These are phyloP conservation scores for Bocquillonia castaneifolia DNA, from an alignment of 441 rosid genomes.

Conservation along the genomic window DNA sequence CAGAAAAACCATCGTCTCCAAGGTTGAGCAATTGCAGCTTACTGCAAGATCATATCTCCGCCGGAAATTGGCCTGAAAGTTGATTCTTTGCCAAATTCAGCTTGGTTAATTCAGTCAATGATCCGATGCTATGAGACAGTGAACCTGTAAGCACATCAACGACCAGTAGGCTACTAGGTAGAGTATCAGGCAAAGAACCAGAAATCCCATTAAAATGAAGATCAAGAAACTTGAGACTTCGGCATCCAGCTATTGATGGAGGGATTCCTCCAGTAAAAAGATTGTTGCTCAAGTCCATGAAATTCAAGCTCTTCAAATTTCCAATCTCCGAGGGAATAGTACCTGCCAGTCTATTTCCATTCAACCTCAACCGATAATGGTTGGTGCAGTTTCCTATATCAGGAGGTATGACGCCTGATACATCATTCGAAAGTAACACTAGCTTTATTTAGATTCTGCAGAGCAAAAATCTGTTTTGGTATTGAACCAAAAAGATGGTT, in stretches of 20 bases:
- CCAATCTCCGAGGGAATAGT: constrained; percentile 62
- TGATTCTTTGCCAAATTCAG: constrained; percentile 63
- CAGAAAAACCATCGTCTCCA: constrained; percentile 64
- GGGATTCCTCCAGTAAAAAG: constrained; percentile 66
- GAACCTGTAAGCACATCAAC: constrained; percentile 60
- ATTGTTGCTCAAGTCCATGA: constrained; percentile 71
- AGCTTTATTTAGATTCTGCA: constrained; percentile 76
- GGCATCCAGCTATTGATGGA: constrained; percentile 48
- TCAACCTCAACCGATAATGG: constrained; percentile 56
- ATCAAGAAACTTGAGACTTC: constrained; percentile 69
- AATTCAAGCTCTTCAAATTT: constrained; percentile 37
- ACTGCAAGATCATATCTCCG: constrained; percentile 61
- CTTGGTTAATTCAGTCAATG: constrained; percentile 64
- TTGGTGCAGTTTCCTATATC: constrained; percentile 53
- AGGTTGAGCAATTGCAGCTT: constrained; percentile 71
- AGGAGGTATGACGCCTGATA: constrained; percentile 66
- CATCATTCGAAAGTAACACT: constrained; percentile 66
- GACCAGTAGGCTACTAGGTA: constrained; percentile 65
- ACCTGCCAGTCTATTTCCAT: constrained; percentile 60
- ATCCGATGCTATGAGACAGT: constrained; percentile 49
- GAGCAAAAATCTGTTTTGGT: constrained; percentile 50
- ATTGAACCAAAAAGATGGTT: constrained; percentile 71
- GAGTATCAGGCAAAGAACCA: constrained; percentile 59
- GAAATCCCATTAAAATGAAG: constrained; percentile 74
- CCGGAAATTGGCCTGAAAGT: constrained; percentile 65